Base-by-base conservation (phyloP, 2,329 filamentous ascomycete species). In the Arthrobotrys pseudoclavata region DNA sequence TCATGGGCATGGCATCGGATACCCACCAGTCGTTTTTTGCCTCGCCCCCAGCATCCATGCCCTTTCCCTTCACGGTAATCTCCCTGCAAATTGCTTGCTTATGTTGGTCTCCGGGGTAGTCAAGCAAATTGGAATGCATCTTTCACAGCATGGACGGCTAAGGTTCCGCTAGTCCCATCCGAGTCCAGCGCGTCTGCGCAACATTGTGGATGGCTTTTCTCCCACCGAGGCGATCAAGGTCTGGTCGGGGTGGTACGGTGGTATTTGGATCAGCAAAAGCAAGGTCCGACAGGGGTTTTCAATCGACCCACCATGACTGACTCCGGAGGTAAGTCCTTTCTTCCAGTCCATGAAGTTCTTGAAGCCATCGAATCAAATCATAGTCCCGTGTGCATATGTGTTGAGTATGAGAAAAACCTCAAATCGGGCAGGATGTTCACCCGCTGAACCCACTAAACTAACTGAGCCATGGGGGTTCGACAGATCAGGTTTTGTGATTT, bases 211-310 rank as follows among this genome's bases (percentile, higher is more conserved):
- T 47, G 37, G 57, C 57, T 62, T 37, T 37, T 40, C 53, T 60
- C 20, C 60, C 61, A 40, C 37, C 22, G 50, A 42, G 68, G 60
- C 60, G 69, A 66, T 66, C 68, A 55, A 69, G 55, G 50, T 31
- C 62, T 47, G 67, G 31, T 70, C 55, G 26, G 67, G 67, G 67
- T 62, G 31, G 67, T 53, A 70, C 63, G 67, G 67, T 62, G 31
- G 67, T 53, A 70, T 70, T 55, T 55, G 55, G 55, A 55, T 70
- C 60, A 53, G 53, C 66, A 50, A 69, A 69, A 69, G 50, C 55
- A 60, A 60, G 55, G 55, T 13, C 55, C 31, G 20, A 24, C 53
- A 60, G 18, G 53, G 53, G 31, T 34, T 15, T 5, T 40, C 26
- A 42, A n/a, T 40, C 6, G 66, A 70, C 55, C 67, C 67, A 62